Evolutionary conservation across 352 stramenopile genomes (phyloP), one percentile per base, ranked within the genome.

Genomic region (Blastocystis sp.): DNA sequence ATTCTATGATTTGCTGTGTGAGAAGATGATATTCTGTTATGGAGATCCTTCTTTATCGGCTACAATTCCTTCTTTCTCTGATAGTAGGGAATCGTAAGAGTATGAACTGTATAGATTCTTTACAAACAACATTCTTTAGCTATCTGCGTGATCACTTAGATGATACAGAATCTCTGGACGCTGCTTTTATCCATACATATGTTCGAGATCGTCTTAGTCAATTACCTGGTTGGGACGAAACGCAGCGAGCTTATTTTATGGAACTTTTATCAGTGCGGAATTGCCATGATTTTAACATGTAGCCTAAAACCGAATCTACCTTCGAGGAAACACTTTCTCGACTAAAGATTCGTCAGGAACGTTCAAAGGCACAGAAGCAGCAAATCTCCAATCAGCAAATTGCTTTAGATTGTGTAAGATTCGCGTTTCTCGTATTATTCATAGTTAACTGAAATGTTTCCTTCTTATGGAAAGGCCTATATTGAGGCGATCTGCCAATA

Each of bases 1-100:
- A 8, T 68, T 37, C 55, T 84, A 54, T 8, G 50, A 84, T 45
- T 34, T 84, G 26, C 13, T 64, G 3, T 41, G 13, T 15, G 73
- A 84, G 34, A 84, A 84, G 26, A 50, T 47, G 53, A 54, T 84
- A 13, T 84, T 68, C 29, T 84, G 73, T 23, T 84, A 84, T 43
- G 73, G 43, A 1, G 73, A 84, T 84, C 73, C 73, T 43, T 66
- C 73, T 9, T 23, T 84, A 13, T 37, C 34, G 5, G 20, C 73
- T n/a, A 84, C 73, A 39, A 66, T 45, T 23, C 73, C 73, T 66
- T 56, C 43, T 8, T 26, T 66, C 20, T 15, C 50, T 13, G 55
- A 84, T 69, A 37, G 55, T 23, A n/a, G 39, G 8, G 29, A 34
- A 34, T 34, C 29, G 29, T 34, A 34, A 34, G 20, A 23, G 9